These are phyloP conservation scores for Sphaerostilbella broomeana DNA, from an alignment of 2,329 filamentous ascomycete species.

Conservation along the genomic window DNA sequence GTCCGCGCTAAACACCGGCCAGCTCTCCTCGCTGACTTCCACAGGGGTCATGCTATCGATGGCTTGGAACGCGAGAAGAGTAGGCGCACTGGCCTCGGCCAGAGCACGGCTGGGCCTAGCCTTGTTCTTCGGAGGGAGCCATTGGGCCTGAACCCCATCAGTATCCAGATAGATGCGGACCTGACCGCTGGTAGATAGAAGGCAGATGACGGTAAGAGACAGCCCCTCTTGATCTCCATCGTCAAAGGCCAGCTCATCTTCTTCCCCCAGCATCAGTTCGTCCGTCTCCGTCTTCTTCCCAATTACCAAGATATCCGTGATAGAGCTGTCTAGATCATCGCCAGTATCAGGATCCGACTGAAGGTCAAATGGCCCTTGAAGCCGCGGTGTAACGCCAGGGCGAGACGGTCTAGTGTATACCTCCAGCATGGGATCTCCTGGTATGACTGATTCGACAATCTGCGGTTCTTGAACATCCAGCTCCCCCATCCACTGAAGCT, in stretches of 20 bases:
- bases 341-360: slow-evolving; percentile 49
- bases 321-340: slow-evolving; percentile 48
- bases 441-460: slow-evolving; percentile 39
- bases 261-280: slow-evolving; percentile 57
- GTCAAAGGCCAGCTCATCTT: slow-evolving; percentile 53
- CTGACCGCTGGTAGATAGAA: slow-evolving; percentile 55
- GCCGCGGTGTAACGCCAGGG: slow-evolving; percentile 51
- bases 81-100: slow-evolving; percentile 35
- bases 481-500: slow-evolving; percentile 62
- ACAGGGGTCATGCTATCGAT: slow-evolving; percentile 51
- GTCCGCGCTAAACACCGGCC: slow-evolving; percentile 58
- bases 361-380: slow-evolving; percentile 58
- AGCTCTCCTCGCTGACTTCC: slow-evolving; percentile 50
- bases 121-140: slow-evolving; percentile 53
- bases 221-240: slow-evolving; percentile 52
- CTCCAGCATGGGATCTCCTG: slow-evolving; percentile 44
- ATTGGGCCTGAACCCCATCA: slow-evolving; percentile 58
- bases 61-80: slow-evolving; percentile 55
- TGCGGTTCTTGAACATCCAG: slow-evolving; percentile 56
- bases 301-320: slow-evolving; percentile 58
- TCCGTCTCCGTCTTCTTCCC: slow-evolving; percentile 55
- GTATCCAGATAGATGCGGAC: slow-evolving; percentile 56
- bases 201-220: slow-evolving; percentile 53
- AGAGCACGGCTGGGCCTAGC: slow-evolving; percentile 37
- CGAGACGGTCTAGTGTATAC: slow-evolving; percentile 51